Base-by-base conservation (phyloP, 208 protist genomes). In the Leishmania arabica region DNA sequence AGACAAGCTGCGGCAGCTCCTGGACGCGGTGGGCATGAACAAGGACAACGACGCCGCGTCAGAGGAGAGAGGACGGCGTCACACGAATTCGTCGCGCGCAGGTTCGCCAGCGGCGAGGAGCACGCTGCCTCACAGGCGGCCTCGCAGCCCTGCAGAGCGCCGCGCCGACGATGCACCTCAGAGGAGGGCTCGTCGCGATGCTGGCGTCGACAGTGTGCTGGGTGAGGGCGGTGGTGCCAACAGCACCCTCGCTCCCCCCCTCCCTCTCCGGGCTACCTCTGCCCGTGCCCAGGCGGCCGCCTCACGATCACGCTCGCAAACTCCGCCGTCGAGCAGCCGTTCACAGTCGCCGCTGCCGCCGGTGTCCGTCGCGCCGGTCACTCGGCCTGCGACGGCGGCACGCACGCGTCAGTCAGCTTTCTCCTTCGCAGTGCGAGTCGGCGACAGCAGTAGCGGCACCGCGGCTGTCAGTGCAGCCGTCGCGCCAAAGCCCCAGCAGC, bases 221-320 rank as follows among this genome's bases (percentile, higher is more conserved):
- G 17, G 7, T 27, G 66, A 71, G 15, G 11, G 34, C 45, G 69
- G 11, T 17, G 24, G 45, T 54, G 45, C 69, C 24, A 73, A 45
- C 72, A 15, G 72, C 72, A 5, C 15, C 60, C 27, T 37, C n/a
- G 24, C 3, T 37, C 53, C 34, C 7, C 42, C 75, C 6, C 37
- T 42, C 17, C 79, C 79, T 15, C 79, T 82, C 17, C 69, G 60
- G 58, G 60, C 73, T 0, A 83, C 80, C 40, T 37, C 73, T 37
- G 80, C 80, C 27, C 72, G 73, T 7, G 80, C 80, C 11, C 80
- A 83, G 24, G 73, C 34, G 49, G 73, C 80, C 37, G 74, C 71
- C 68, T 83, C 80, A 37, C 74, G 74, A 9, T 68, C 74, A 51
- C 75, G 75, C 17, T 78, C 75, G 56, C 9, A 15, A 49, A 77